Conservation (phyloP, 2,329 filamentous ascomycete species). For the Cryoendolithus antarcticus region DNA sequence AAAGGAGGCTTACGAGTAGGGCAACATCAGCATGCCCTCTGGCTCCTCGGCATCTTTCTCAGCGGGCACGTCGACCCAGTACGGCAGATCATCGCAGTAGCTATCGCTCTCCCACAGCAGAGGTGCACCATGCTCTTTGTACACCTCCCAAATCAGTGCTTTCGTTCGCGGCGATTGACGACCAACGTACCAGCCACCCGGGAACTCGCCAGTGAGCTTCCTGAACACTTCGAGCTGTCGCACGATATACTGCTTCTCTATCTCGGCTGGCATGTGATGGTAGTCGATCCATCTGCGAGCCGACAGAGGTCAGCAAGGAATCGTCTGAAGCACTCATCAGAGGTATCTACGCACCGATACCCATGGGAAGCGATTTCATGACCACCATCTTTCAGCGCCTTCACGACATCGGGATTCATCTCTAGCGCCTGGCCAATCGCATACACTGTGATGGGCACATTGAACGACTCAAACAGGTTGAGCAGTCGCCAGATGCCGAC, state of each 20-base stretch:
- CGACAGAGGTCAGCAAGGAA: too few relatives aligned
- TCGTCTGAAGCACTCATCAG: slow-evolving; percentile 22
- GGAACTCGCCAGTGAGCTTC: slow-evolving; percentile 33
- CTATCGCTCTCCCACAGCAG: slow-evolving; percentile 39
- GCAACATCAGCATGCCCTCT: slow-evolving; percentile 28
- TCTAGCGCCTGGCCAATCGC: slow-evolving; percentile 30
- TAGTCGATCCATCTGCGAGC: too few relatives aligned
- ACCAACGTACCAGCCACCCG: slow-evolving; percentile 40
- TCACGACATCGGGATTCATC: slow-evolving; percentile 28
- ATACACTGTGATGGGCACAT: slow-evolving; percentile 32
- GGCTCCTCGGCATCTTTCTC: slow-evolving; percentile 29
- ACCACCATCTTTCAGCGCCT: slow-evolving; percentile 28
- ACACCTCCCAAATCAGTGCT: slow-evolving; percentile 36
- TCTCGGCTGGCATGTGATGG: slow-evolving; percentile 17
- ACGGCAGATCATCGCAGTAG: slow-evolving; percentile 44
- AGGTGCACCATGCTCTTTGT: slow-evolving; percentile 37
- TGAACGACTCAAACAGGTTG: slow-evolving; percentile 30
- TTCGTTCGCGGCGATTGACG: slow-evolving; percentile 33
- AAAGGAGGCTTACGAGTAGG: slow-evolving; percentile 16
- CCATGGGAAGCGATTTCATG: slow-evolving; percentile 33
- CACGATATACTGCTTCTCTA: slow-evolving; percentile 37
- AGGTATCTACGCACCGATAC: slow-evolving; percentile 32
- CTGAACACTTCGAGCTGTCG: slow-evolving; percentile 30
- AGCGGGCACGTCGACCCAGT: slow-evolving; percentile 42
- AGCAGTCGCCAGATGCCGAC: slow-evolving; percentile 29